Percentiles rank a stretch among this genome's conserved stretches.
Evolutionary conservation across 805 yeast genomes (phyloP).

Genomic region (Lipomyces kockii): DNA sequence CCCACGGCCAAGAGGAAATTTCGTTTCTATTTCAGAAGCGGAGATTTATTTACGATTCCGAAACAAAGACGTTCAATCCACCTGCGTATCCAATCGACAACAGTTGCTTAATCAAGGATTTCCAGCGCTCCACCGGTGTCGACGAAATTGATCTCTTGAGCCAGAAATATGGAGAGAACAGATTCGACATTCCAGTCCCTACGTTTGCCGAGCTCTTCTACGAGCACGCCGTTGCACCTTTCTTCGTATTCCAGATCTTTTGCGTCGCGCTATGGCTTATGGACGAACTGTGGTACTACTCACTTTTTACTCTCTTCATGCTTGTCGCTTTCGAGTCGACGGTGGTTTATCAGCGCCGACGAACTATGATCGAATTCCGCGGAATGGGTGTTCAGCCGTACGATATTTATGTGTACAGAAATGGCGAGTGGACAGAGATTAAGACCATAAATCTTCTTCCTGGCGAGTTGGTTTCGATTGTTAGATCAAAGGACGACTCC

Average conservation of each 20-base stretch:
- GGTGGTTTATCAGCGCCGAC: slow-evolving; percentile 92
- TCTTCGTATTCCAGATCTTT: slow-evolving; percentile 94
- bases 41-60: slow-evolving; percentile 72
- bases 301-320: slow-evolving; percentile 90
- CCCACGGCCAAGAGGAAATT: slow-evolving; percentile 62
- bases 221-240: slow-evolving; percentile 98
- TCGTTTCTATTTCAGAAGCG: slow-evolving; percentile 91
- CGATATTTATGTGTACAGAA: slow-evolving; percentile 71
- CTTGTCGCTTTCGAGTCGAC: slow-evolving; percentile 90
- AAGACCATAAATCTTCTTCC: slow-evolving; percentile 82
- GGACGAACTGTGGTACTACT: slow-evolving; percentile 96
- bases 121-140: slow-evolving; percentile 62
- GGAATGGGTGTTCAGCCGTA: slow-evolving; percentile 97
- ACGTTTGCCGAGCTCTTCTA: slow-evolving; percentile 86
- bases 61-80: slow-evolving; percentile 66
- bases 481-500: slow-evolving; percentile 87
- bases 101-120: slow-evolving; percentile 43
- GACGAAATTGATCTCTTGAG: slow-evolving; percentile 47
- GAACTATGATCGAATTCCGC: slow-evolving; percentile 93
- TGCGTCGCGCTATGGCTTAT: slow-evolving; percentile 94
- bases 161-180: slow-evolving; percentile 79
- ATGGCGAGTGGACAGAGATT: slow-evolving; percentile 67
- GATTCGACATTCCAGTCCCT: slow-evolving; percentile 94
- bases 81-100: slow-evolving; percentile 69
- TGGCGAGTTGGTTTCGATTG: slow-evolving; percentile 67